phyloP scores from a whole-genome alignment of 768 basidiomycete species.

The Lyophyllum shimeji region DNA sequence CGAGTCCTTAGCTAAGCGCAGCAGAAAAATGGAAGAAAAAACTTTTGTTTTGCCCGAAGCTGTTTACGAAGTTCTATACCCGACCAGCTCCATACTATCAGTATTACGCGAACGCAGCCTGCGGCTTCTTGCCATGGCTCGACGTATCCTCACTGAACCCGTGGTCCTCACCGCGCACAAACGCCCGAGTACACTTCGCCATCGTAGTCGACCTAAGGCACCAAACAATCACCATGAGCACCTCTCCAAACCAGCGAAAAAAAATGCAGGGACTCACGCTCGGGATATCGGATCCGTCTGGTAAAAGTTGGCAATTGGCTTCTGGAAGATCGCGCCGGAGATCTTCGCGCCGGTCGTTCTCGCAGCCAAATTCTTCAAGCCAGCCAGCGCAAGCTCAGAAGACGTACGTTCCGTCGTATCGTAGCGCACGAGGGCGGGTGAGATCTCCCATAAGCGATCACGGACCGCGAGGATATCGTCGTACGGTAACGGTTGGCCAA shows the following conservation, averaged over 20 bases:
- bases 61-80: neutral
- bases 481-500: constrained; percentile 83
- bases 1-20: no score
- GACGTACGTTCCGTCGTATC: constrained; percentile 80
- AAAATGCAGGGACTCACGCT: constrained; percentile 57
- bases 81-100: neutral
- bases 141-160: constrained; percentile 45
- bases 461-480: constrained; percentile 82
- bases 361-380: constrained; percentile 58
- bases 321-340: constrained; percentile 62
- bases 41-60: neutral
- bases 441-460: constrained; percentile 96
- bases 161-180: constrained; percentile 73
- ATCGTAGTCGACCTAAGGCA: constrained; percentile 81
- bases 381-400: constrained; percentile 64
- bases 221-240: neutral
- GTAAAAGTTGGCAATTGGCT: constrained; percentile 92
- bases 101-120: constrained; percentile 39
- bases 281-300: constrained; percentile 94
- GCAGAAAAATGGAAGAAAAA: neutral
- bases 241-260: neutral
- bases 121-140: constrained; percentile 38
- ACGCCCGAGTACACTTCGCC: constrained; percentile 90
- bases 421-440: constrained; percentile 85
- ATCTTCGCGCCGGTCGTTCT: constrained; percentile 55